Percentiles rank a stretch among this genome's conserved stretches.
Evolutionary conservation across 208 protist genomes (phyloP).

Genomic region (Naegleria fowleri): DNA sequence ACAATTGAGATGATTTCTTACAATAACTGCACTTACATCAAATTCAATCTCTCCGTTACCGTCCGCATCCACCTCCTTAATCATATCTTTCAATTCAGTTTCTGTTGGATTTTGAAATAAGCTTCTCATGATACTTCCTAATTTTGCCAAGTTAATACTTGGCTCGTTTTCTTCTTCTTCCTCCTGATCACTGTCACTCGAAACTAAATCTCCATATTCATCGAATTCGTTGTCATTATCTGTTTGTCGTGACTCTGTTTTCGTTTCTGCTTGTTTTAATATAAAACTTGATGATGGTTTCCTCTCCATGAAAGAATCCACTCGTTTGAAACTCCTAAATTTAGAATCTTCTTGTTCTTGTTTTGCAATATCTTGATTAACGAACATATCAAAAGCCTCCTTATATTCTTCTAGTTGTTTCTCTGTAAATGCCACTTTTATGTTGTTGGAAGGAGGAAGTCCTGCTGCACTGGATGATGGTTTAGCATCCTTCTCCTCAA

Average conservation of each 20-base stretch:
- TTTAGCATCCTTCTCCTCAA: neutral
- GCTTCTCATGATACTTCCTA: constrained; percentile 36
- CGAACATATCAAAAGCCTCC: constrained; percentile 2
- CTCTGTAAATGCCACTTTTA: neutral
- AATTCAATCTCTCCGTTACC: constrained; percentile 81
- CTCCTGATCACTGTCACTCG: neutral
- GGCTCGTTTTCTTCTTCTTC: neutral
- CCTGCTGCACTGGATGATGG: neutral
- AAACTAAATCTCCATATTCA: neutral
- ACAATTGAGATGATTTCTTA: too few relatives aligned
- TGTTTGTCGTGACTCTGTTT: neutral
- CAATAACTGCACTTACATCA: too few relatives aligned
- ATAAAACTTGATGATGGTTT: neutral
- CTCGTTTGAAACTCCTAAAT: neutral
- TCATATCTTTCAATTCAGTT: constrained; percentile 56
- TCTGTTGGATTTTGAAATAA: constrained; percentile 38
- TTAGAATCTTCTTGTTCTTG: neutral
- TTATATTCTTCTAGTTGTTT: neutral
- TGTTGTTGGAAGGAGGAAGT: neutral
- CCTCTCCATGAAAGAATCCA: neutral
- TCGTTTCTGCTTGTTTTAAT: neutral
- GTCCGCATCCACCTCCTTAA: constrained; percentile 80
- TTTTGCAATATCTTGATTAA: neutral
- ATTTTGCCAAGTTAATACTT: constrained; percentile 29
- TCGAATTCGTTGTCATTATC: neutral